These are phyloP conservation scores for Emergomyces africanus DNA, from an alignment of 2,329 filamentous ascomycete genomes.

Conservation along the genomic window DNA sequence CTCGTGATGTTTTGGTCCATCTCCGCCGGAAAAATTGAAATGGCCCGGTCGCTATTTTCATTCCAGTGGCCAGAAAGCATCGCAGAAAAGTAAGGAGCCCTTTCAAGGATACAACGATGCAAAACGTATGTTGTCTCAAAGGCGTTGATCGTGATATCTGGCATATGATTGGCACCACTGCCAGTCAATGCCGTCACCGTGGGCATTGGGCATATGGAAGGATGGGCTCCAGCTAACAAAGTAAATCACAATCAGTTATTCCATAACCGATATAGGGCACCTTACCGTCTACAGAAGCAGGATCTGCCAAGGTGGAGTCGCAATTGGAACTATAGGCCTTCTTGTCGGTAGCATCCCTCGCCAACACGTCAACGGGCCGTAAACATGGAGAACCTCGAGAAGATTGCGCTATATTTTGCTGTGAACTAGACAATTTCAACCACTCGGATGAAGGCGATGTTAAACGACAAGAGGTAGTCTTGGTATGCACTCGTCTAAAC, in stretches of 20 bases:
- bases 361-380: neutral
- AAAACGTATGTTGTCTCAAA: neutral
- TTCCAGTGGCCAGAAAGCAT: neutral
- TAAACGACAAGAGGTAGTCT: neutral
- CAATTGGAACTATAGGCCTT: neutral
- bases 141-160: neutral
- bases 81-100: neutral
- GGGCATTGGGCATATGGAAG: neutral
- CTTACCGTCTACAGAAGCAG: neutral
- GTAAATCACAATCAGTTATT: neutral
- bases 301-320: neutral
- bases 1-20: neutral
- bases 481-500: neutral
- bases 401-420: neutral
- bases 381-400: neutral
- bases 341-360: neutral
- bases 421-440: neutral
- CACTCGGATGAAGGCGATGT: neutral
- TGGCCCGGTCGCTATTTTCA: neutral
- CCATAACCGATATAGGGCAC: neutral
- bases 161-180: neutral
- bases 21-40: neutral
- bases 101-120: neutral
- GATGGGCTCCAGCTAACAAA: neutral
- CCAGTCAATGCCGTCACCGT: neutral